phyloP scores from a whole-genome alignment of 1,139 yeast genomes.

The Chernovozyma sophiae-reginae region DNA sequence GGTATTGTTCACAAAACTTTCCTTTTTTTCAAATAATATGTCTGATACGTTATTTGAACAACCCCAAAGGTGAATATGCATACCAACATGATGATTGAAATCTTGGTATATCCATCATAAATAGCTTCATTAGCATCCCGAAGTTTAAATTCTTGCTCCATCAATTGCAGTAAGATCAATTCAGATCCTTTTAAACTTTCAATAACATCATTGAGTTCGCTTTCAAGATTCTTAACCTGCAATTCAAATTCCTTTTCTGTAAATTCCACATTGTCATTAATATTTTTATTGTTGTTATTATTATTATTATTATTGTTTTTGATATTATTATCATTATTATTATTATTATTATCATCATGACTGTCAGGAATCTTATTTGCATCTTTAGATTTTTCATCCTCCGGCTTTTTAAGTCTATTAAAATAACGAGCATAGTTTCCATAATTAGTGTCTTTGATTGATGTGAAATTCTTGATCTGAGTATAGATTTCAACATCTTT shows the following conservation, averaged over 20 bases:
- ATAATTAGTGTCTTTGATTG: conserved; percentile 35
- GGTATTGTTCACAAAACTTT: conserved; percentile 21
- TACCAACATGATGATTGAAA: conserved; percentile 23
- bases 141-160: conserved; percentile 32
- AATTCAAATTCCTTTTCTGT: conserved; percentile 32
- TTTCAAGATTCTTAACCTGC: conserved; percentile 24
- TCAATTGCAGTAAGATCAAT: conserved; percentile 22
- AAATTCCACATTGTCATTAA: conserved; percentile 13
- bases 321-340: conserved; percentile 7
- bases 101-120: conserved; percentile 28
- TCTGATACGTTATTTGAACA: conserved; percentile 26
- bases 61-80: conserved; percentile 28
- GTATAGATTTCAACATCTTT: conserved; percentile 34
- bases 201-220: conserved; percentile 29
- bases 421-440: conserved; percentile 34
- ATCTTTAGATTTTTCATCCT: neutral
- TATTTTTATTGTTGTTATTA: conserved; percentile 1
- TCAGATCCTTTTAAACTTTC: conserved; percentile 28
- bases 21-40: conserved; percentile 24
- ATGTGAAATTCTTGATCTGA: conserved; percentile 30
- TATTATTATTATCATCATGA: conserved; percentile 1
- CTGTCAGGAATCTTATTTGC: neutral
- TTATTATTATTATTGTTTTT: neutral
- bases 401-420: conserved; percentile 12
- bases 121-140: conserved; percentile 41